phyloP scores from a whole-genome alignment of 129 eudicot genomes.

The Silybum marianum region DNA sequence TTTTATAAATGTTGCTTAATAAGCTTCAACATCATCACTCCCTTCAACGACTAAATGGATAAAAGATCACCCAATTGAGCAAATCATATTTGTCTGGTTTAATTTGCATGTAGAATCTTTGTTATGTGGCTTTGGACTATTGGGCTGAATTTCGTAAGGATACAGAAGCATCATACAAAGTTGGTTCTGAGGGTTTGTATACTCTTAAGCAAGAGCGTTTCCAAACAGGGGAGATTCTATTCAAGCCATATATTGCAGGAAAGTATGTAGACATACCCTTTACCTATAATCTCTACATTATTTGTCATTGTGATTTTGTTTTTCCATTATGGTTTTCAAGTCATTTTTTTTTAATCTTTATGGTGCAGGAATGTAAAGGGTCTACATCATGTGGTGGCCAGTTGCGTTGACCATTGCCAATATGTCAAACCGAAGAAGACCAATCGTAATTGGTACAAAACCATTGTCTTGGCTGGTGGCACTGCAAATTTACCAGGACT shows the following conservation, averaged over 20 bases:
- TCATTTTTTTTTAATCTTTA: constrained; percentile 1
- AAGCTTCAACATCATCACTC: no score
- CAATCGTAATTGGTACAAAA: constrained; percentile 62
- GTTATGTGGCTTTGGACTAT: constrained; percentile 72
- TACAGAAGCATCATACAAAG: constrained; percentile 50
- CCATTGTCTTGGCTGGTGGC: constrained; percentile 77
- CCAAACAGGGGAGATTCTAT: constrained; percentile 10
- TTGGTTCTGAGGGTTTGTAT: constrained; percentile 46
- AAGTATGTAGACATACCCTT: not conserved
- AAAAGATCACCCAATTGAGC: no score
- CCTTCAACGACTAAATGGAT: no score
- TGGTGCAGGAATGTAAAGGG: constrained; percentile 57
- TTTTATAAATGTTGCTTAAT: not conserved
- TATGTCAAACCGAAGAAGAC: constrained; percentile 42
- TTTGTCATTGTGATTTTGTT: not conserved
- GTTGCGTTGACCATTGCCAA: constrained; percentile 74
- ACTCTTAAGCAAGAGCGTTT: constrained; percentile 66
- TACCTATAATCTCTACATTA: no score
- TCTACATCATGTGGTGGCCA: constrained; percentile 64
- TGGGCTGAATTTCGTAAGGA: constrained; percentile 60
- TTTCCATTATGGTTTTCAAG: not conserved
- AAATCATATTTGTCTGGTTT: constrained; percentile 9
- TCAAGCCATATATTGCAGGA: constrained; percentile 5
- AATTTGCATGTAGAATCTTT: constrained; percentile 53
- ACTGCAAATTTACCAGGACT: constrained; percentile 74